These are phyloP conservation scores for Pseudozyma hubeiensis DNA, from an alignment of 1,284 basidiomycete species.

Conservation along the genomic window DNA sequence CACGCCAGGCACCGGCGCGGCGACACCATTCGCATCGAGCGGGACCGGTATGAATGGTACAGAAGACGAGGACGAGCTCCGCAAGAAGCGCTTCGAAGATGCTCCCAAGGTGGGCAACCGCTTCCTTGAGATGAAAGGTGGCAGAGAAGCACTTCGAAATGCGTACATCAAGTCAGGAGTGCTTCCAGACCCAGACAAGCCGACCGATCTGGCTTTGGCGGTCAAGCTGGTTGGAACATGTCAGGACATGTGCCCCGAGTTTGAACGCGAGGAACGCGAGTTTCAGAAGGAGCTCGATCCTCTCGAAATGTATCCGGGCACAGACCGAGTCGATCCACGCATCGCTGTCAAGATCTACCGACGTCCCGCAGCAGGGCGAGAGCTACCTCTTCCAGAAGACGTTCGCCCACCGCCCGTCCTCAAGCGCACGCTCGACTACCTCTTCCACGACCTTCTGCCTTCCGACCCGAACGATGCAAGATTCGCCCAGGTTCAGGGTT, in stretches of 20 bases:
- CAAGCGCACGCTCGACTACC: slow-evolving; percentile 87
- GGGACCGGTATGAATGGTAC: background rate
- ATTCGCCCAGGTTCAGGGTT: slow-evolving; percentile 80
- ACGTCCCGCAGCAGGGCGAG: slow-evolving; percentile 87
- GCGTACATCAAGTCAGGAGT: slow-evolving; percentile 83
- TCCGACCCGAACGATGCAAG: slow-evolving; percentile 71
- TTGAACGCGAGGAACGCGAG: slow-evolving; percentile 90
- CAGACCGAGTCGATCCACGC: slow-evolving; percentile 80
- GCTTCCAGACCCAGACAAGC: slow-evolving; percentile 84
- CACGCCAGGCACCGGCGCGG: slow-evolving; percentile 20
- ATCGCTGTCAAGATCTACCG: slow-evolving; percentile 95
- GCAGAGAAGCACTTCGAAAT: slow-evolving; percentile 73
- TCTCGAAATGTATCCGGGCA: slow-evolving; percentile 76
- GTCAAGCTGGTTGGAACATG: slow-evolving; percentile 91
- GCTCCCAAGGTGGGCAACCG: slow-evolving; percentile 52
- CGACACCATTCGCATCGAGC: background rate
- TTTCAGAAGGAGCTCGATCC: slow-evolving; percentile 87
- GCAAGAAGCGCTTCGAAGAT: slow-evolving; percentile 54
- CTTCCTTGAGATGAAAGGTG: slow-evolving; percentile 51
- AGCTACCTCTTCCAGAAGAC: slow-evolving; percentile 85
- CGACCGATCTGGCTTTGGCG: slow-evolving; percentile 84
- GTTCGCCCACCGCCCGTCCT: slow-evolving; percentile 87
- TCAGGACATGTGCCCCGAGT: slow-evolving; percentile 91
- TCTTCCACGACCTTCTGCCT: slow-evolving; percentile 84
- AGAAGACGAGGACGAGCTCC: slow-evolving; percentile 46